Base-by-base conservation (phyloP, 2,329 filamentous ascomycete species). In the Coniosporium tulheliwenetii region DNA sequence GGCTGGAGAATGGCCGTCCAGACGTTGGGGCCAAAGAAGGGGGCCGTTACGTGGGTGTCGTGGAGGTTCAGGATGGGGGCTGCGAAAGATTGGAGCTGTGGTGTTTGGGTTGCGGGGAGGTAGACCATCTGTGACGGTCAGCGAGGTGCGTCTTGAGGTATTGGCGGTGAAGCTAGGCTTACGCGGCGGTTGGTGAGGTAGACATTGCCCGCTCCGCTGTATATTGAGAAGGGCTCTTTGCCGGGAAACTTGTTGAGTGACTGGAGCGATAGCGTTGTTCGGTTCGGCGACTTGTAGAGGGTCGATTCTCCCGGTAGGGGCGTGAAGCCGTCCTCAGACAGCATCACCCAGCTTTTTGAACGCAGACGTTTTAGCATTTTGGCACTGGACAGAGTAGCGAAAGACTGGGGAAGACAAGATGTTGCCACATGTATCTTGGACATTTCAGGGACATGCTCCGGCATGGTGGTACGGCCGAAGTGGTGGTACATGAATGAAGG, bases 21-120 rank as follows among this genome's bases (percentile, higher is more conserved):
- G 48, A 83, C 81, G 68, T 93, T 95, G 4, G 85, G 81, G 14
- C 89, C 87, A 59, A 94, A 93, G 69, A 87, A 93, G 30, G 89
- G 87, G 2, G 87, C 84, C 30, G 80, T 78, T 45, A 93, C 82
- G 53, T 83, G 84, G 5, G 82, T 82, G 60, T 96, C 89, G 60
- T 84, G 76, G 36, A 93, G 74, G 56, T 89, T 87, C 47, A 94
- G 73, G 45, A 95, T 81, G 34, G 87, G 87, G 0, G 81, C 79
- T 35, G 85, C 85, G 62, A 96, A 95, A 39, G 86, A 94, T 58
- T 89, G 79, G 55, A 95, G 75, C 39, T 75, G 56, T 13, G 65
- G 58, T 13, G 79, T 82, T 4, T 79, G 71, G 43, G 76, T 72
- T 40, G 76, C 67, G 13, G 89, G 86, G 12, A 96, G 75, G 59